Base-by-base conservation (phyloP, 306 rosid species). In the Medicago truncatula region DNA sequence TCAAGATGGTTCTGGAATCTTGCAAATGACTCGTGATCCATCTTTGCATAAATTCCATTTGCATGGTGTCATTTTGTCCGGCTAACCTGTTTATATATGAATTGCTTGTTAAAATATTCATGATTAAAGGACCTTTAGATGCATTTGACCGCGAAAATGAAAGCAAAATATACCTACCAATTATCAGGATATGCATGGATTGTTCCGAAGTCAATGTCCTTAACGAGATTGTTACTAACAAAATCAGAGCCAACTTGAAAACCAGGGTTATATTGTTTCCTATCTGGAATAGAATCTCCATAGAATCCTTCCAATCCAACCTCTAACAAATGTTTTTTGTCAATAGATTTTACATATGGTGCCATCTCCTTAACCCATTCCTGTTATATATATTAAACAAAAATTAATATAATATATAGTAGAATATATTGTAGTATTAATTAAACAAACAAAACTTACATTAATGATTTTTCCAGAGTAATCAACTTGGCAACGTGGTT, bases 261-360 rank as follows among this genome's bases (percentile, higher is more conserved):
- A 15, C 85, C 84, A 49, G 91, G 91, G 67, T 85, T 91, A 75
- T 70, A 78, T 64, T 86, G 87, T 76, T 69, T 84, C 78, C 83
- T 85, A 4, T 77, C 87, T 13, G 82, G 76, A 6, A 47, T 80
- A 9, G 88, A 84, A 62, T 80, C 83, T 15, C 94, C 91, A 72
- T 89, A 85, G 57, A 91, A 91, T 18, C 94, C 97, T 79, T 89
- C 97, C 87, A 89, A 81, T 28, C 97, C 91, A 77, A 89, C 77
- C 53, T 67, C 87, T 60, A 91, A 52, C 39, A 89, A 76, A 84
- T 87, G 94, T 14, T 79, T 57, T 0, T 56, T 60, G 76, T 89
- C 92, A 10, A 89, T 62, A 11, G 84, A 89, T 60, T 87, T 91
- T 74, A 84, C 85, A 74, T 77, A 76, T 15, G 73, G 16, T 61